A percentile compares a stretch with the other conserved stretches of the same genome.
These are phyloP conservation scores for Metschnikowia continentalis DNA, from an alignment of 805 yeast genomes.

Conservation along the genomic window DNA sequence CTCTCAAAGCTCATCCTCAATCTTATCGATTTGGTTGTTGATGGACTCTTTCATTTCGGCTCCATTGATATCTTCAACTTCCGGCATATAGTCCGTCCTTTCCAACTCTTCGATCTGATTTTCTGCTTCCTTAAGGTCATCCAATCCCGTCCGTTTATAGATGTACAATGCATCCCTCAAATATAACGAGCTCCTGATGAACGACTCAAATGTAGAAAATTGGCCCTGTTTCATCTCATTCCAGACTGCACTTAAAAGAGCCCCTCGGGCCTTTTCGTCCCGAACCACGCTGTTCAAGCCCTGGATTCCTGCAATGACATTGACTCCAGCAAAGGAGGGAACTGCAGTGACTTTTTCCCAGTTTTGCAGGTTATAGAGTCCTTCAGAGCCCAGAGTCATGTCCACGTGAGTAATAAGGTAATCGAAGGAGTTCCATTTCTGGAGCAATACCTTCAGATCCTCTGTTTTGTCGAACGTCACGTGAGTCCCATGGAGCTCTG, in stretches of 20 bases:
- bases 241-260: conserved; percentile 3
- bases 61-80: conserved; percentile 15
- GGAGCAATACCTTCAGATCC: conserved; percentile 29
- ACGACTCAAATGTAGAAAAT: conserved; percentile 1
- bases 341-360: conserved; percentile 23
- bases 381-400: conserved; percentile 10
- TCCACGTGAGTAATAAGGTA: conserved; percentile 27
- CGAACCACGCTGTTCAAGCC: conserved; percentile 1
- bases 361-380: conserved; percentile 10
- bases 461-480: conserved; percentile 77
- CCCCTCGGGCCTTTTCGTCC: background rate
- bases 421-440: conserved; percentile 28
- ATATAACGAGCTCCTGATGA: conserved; percentile 4
- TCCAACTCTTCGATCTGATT: conserved; percentile 2
- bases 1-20: conserved; percentile 15
- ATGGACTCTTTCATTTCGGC: conserved; percentile 18
- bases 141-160: conserved; percentile 22
- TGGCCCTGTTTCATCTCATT: conserved; percentile 7
- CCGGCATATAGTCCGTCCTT: background rate
- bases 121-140: background rate
- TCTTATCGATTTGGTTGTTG: conserved; percentile 22
- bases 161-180: conserved; percentile 25
- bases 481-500: conserved; percentile 45
- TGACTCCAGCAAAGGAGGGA: conserved; percentile 20
- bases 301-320: conserved; percentile 4